phyloP scores from a whole-genome alignment of 2,329 filamentous ascomycete species.

The Uncinocarpus reesii region DNA sequence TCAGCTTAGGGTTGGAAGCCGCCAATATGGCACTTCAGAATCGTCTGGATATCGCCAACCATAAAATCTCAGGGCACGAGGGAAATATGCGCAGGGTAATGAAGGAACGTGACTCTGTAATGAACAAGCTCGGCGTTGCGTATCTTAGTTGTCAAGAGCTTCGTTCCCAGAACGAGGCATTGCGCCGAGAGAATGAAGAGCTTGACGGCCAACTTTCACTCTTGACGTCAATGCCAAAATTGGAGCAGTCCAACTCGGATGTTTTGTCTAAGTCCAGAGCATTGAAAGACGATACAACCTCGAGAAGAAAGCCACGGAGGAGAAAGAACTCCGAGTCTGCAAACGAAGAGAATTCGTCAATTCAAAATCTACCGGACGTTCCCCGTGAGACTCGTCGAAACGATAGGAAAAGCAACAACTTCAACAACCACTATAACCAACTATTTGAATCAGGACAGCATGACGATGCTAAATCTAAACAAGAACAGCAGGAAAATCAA shows the following conservation, averaged over 20 bases:
- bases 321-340: conserved; percentile 8
- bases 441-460: neutral
- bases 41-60: conserved; percentile 45
- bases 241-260: neutral
- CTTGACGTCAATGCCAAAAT: conserved; percentile 15
- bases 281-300: neutral
- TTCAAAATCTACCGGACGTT: neutral
- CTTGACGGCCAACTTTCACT: conserved; percentile 30
- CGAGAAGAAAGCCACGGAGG: neutral
- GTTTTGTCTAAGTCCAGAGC: neutral
- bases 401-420: neutral
- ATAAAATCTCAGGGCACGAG: conserved; percentile 46
- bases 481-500: conserved; percentile 16
- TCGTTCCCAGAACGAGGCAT: conserved; percentile 31
- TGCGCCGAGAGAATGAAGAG: conserved; percentile 32
- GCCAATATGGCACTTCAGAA: conserved; percentile 46
- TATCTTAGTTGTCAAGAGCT: conserved; percentile 43
- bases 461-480: neutral
- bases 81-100: conserved; percentile 45
- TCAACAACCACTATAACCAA: neutral
- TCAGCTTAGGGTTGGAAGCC: conserved; percentile 39
- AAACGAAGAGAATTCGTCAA: neutral
- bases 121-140: conserved; percentile 48
- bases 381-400: neutral
- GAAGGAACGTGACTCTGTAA: conserved; percentile 48